Conservation (phyloP, 2,329 filamentous ascomycete species). For the Beauveria australis region DNA sequence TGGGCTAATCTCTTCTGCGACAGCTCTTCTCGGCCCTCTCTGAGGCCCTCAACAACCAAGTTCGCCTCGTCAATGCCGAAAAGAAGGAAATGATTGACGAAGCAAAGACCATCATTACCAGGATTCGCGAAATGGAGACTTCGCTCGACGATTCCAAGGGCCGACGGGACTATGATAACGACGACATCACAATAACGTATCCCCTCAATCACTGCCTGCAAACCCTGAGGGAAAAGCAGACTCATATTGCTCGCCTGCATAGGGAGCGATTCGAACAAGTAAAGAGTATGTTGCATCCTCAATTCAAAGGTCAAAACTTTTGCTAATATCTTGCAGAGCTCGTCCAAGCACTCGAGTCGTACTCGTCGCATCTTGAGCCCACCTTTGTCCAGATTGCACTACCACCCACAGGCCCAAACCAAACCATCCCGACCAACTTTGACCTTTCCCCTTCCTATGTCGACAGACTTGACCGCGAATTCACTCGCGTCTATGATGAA, state of each 20-base stretch:
- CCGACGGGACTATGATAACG: slow-evolving; percentile 56
- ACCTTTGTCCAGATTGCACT: slow-evolving; percentile 80
- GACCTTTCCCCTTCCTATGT: slow-evolving; percentile 90
- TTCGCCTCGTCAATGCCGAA: slow-evolving; percentile 75
- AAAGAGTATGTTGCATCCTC: slow-evolving; percentile 56
- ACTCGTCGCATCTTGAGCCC: slow-evolving; percentile 88
- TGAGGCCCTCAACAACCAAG: slow-evolving; percentile 83
- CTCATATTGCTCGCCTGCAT: slow-evolving; percentile 70
- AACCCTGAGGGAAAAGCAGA: slow-evolving; percentile 76
- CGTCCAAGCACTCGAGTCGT: slow-evolving; percentile 86
- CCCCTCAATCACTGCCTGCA: slow-evolving; percentile 76
- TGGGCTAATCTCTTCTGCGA: neutral
- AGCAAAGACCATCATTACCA: slow-evolving; percentile 73
- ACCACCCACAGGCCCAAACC: slow-evolving; percentile 70
- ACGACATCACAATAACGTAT: slow-evolving; percentile 69
- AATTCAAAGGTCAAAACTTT: neutral
- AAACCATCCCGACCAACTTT: slow-evolving; percentile 72
- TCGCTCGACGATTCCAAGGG: slow-evolving; percentile 72
- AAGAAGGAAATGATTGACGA: slow-evolving; percentile 89
- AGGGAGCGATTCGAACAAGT: slow-evolving; percentile 92
- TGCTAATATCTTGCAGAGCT: slow-evolving; percentile 54
- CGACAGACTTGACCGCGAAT: slow-evolving; percentile 78
- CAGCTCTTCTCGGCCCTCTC: slow-evolving; percentile 89
- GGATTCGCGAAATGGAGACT: slow-evolving; percentile 87
- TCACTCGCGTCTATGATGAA: slow-evolving; percentile 92